Conservation (phyloP, 495 filamentous ascomycete species). For the Poronia punctata region DNA sequence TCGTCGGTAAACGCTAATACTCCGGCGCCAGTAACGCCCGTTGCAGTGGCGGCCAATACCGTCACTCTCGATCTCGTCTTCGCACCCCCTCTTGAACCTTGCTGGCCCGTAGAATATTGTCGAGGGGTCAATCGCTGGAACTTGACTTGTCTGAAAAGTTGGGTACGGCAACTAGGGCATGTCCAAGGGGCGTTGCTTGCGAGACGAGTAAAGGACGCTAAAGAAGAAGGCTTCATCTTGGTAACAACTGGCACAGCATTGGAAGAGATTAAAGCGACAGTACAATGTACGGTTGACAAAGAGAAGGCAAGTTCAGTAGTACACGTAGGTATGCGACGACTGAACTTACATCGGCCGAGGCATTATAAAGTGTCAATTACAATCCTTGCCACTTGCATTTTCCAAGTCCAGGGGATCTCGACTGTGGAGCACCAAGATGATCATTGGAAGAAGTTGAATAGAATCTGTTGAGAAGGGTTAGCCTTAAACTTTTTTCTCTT, state of each 20-base stretch:
- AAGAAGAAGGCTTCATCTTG: slow-evolving; percentile 27
- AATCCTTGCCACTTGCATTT: background rate
- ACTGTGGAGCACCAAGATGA: background rate
- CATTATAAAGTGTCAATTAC: slow-evolving; percentile 1
- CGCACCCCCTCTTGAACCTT: slow-evolving; percentile 14
- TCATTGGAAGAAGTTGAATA: background rate
- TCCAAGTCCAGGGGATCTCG: background rate
- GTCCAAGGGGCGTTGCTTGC: slow-evolving; percentile 30
- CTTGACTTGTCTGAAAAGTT: slow-evolving; percentile 16
- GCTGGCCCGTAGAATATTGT: slow-evolving; percentile 23
- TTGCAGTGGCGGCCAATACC: slow-evolving; percentile 39
- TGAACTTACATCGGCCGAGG: slow-evolving; percentile 3
- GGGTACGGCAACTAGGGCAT: slow-evolving; percentile 37
- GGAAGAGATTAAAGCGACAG: background rate
- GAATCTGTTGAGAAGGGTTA: slow-evolving; percentile 7
- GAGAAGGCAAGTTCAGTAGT: too few species aligned
- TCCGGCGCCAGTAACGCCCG: slow-evolving; percentile 48
- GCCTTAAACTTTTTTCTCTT: background rate
- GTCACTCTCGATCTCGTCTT: slow-evolving; percentile 12
- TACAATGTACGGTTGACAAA: too few species aligned
- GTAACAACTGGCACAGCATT: slow-evolving; percentile 5
- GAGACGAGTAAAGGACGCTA: slow-evolving; percentile 21
- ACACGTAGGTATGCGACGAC: too few species aligned
- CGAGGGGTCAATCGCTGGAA: slow-evolving; percentile 21
- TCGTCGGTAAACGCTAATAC: slow-evolving; percentile 64